Base-by-base conservation (phyloP, 2,329 filamentous ascomycete species). In the Lecanicillium sp. region DNA sequence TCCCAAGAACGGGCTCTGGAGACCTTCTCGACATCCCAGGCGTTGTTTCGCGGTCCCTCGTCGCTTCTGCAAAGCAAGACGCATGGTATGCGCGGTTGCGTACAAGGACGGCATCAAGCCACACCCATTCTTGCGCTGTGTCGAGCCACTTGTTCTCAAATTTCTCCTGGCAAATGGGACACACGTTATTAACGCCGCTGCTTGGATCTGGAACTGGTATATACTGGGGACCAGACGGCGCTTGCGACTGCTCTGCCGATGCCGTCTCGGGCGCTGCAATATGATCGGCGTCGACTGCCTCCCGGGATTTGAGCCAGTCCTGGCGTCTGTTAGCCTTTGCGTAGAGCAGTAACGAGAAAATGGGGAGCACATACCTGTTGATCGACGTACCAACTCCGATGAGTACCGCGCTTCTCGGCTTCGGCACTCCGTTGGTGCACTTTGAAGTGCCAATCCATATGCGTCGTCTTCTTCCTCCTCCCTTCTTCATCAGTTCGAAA, bases 371-470 rank as follows among this genome's bases (percentile, higher is more conserved):
- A 65, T 71, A 87, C 84, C 65, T 81, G 72, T 65, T 94, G 86
- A 53, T 94, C 87, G 35, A 95, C 81, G 57, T 95, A 96, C 87
- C 88, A 97, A 60, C 87, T 94, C 25, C 92, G 81, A 55, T 94
- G 89, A 51, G 94, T 85, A 22, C 86, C 88, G 44, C 87, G 77
- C 57, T 87, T 90, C 54, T 87, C 81, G 12, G 85, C 82, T 50
- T 97, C 90, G 3, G 81, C 80, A 62, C 94, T 87, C 33, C 88
- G 82, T 53, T 89, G 84, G 54, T 96, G 90, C 17, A 90, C 89
- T 41, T 84, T 81, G 65, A 98, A 98, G 61, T 98, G 92, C 92
- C 92, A 98, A 62, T 98, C 92, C 70, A 98, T 81, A 57, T 98
- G 92, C 3, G 83, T 79, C 17, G 82, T 86, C 66, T 97, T 97